Conservation (phyloP, 495 filamentous ascomycete species). For the Penicillium pulvis region DNA sequence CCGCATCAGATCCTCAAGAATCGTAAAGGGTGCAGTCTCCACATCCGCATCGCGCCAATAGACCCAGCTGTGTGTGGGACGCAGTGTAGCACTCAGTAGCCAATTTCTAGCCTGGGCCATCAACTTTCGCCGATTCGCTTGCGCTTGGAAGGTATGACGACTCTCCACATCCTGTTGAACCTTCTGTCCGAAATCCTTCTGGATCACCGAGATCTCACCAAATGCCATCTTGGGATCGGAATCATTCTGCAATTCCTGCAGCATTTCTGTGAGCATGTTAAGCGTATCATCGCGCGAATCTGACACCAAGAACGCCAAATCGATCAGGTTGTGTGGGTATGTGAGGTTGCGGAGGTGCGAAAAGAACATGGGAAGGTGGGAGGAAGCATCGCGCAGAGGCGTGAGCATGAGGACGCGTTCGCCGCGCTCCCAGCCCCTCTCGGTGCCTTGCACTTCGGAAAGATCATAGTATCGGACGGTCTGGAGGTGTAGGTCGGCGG, state of each 20-base stretch:
- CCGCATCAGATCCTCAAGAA: conserved; percentile 96
- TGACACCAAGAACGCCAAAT: conserved; percentile 94
- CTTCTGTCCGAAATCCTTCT: conserved; percentile 99
- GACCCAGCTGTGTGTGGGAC: conserved; percentile 97
- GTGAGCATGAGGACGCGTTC: conserved; percentile 96
- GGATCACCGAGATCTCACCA: conserved; percentile 95
- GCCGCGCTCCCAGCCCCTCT: conserved; percentile 89
- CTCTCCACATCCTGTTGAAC: conserved; percentile 98
- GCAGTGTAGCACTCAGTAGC: conserved; percentile 89
- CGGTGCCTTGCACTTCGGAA: conserved; percentile 82
- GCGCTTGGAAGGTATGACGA: conserved; percentile 95
- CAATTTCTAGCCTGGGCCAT: conserved; percentile 99
- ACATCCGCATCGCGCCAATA: conserved; percentile 99
- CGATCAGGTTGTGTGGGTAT: conserved; percentile 94
- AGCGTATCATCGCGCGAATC: conserved; percentile 95
- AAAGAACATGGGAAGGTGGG: conserved; percentile 98
- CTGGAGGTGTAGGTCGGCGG: conserved; percentile 77
- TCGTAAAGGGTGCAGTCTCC: conserved; percentile 93
- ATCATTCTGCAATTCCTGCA: conserved; percentile 80
- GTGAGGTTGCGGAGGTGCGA: conserved; percentile 93
- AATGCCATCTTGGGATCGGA: conserved; percentile 77
- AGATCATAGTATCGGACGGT: conserved; percentile 98
- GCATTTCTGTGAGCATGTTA: conserved; percentile 67
- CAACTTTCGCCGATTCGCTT: conserved; percentile 88
- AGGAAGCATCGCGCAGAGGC: conserved; percentile 88